A percentile compares a stretch with the other conserved stretches of the same genome.
Evolutionary conservation across 805 yeast species (phyloP).

Genomic region (Hanseniaspora vineae): DNA sequence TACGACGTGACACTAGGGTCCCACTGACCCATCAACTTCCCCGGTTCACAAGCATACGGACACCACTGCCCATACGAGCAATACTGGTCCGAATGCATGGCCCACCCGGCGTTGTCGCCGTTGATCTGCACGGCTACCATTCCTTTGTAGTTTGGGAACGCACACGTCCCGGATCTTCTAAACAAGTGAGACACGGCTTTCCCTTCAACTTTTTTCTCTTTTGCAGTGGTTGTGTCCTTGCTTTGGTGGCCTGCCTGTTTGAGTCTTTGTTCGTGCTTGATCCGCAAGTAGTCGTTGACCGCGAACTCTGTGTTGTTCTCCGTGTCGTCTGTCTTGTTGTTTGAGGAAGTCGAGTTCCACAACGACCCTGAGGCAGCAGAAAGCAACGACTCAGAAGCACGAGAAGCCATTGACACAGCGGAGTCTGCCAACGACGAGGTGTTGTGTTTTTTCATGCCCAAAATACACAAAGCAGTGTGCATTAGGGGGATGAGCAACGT

Average conservation of each 20-base stretch:
- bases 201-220: conserved; percentile 16
- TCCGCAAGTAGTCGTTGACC: too few relatives aligned
- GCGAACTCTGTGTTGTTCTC: too few relatives aligned
- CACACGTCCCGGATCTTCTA: conserved; percentile 34
- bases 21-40: conserved; percentile 82
- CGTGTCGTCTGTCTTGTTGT: too few relatives aligned
- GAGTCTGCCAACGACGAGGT: too few relatives aligned
- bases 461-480: too few relatives aligned
- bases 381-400: too few relatives aligned
- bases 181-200: conserved; percentile 16
- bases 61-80: conserved; percentile 74
- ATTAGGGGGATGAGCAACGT: too few relatives aligned
- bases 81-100: conserved; percentile 58
- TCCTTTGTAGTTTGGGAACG: conserved; percentile 55
- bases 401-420: too few relatives aligned
- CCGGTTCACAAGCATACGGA: conserved; percentile 87
- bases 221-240: conserved; percentile 13
- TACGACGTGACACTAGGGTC: conserved; percentile 63
- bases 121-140: conserved; percentile 54
- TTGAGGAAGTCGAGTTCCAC: too few relatives aligned
- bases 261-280: too few relatives aligned
- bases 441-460: too few relatives aligned
- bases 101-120: conserved; percentile 72
- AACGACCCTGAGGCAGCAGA: too few relatives aligned
- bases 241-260: not conserved